Evolutionary conservation across 2,329 filamentous ascomycete genomes (phyloP).

Genomic region (Emydomyces testavorans): DNA sequence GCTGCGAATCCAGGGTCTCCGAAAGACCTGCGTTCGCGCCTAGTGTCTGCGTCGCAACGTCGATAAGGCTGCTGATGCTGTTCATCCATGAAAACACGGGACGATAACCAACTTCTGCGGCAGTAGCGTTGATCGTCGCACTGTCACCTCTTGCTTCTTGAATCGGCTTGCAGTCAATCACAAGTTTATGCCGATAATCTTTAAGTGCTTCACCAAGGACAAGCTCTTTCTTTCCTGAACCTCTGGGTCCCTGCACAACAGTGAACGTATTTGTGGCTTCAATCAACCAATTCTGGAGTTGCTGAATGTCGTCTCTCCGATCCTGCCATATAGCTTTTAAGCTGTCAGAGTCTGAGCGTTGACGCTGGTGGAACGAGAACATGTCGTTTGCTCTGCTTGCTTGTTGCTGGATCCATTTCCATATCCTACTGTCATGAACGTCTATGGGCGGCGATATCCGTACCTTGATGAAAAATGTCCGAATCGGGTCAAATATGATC

Average conservation of each 20-base stretch:
- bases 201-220: conserved; percentile 74
- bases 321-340: conserved; percentile 80
- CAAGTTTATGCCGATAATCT: conserved; percentile 61
- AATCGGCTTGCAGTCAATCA: conserved; percentile 88
- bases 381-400: conserved; percentile 35
- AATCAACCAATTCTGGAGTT: conserved; percentile 73
- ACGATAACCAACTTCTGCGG: conserved; percentile 72
- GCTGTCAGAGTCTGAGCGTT: conserved; percentile 51
- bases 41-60: conserved; percentile 86
- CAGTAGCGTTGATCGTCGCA: conserved; percentile 70
- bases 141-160: conserved; percentile 83
- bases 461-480: conserved; percentile 81
- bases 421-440: conserved; percentile 59
- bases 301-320: conserved; percentile 66
- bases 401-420: conserved; percentile 70
- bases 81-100: conserved; percentile 97
- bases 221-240: conserved; percentile 81
- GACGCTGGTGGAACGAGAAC: conserved; percentile 31
- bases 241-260: conserved; percentile 81
- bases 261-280: conserved; percentile 88
- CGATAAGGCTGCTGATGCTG: conserved; percentile 80
- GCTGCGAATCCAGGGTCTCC: conserved; percentile 77
- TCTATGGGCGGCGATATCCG: conserved; percentile 71
- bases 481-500: conserved; percentile 83
- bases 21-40: conserved; percentile 91